Conservation (phyloP, 202 grass and related monocot genomes). For the Zizania palustris region DNA sequence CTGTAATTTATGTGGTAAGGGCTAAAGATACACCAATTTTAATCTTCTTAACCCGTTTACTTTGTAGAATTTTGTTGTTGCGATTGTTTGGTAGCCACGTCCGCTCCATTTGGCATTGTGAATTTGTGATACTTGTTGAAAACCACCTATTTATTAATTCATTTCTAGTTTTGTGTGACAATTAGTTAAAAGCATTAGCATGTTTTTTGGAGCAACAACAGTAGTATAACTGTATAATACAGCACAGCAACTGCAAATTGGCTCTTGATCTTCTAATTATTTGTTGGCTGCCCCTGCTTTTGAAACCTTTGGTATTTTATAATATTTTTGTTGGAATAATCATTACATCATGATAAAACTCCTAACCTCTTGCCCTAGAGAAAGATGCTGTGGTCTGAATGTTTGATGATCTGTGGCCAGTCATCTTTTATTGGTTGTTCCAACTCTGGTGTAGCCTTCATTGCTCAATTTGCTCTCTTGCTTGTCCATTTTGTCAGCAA, state of each 20-base stretch:
- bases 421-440: background rate
- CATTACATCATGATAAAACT: too few relatives aligned
- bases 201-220: background rate
- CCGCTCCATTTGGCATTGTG: background rate
- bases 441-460: background rate
- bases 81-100: background rate
- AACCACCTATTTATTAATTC: background rate
- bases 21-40: conserved; percentile 18
- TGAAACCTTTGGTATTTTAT: too few relatives aligned
- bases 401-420: background rate
- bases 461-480: background rate
- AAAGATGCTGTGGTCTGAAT: background rate
- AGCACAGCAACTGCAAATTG: too few relatives aligned
- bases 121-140: background rate
- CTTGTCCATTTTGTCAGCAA: conserved; percentile 15
- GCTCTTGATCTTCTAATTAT: too few relatives aligned
- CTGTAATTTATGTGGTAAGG: conserved; percentile 88
- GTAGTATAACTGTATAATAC: too few relatives aligned
- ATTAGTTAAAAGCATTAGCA: background rate
- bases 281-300: too few relatives aligned
- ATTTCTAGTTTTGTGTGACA: background rate
- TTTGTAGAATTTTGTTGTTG: background rate
- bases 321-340: too few relatives aligned
- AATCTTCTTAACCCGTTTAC: conserved; percentile 20
- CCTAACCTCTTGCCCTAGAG: too few relatives aligned